Base-by-base conservation (phyloP, 805 yeast species). In the Lipomyces chichibuensis region DNA sequence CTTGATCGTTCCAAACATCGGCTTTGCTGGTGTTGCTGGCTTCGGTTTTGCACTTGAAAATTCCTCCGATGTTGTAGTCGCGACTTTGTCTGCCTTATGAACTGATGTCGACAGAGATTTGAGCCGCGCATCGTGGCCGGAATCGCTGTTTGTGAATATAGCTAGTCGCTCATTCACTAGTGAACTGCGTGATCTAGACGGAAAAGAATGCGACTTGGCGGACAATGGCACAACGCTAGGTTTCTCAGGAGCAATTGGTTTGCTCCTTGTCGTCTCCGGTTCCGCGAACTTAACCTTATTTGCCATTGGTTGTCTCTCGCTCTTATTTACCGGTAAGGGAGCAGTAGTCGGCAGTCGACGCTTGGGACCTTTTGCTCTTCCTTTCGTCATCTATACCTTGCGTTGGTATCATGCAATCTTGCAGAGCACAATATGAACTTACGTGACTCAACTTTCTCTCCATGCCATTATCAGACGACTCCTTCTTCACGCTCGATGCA, bases 301-400 rank as follows among this genome's bases (percentile, higher is more conserved):
- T 20, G 33, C 29, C 4, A 11, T 33, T 27, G 52, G 11, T 11
- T 23, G 23, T n/a, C 17, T 58, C 54, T 39, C 29, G 7, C 5
- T 23, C 20, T 32, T 51, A 3, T 59, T 53, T 7, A 14, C 64
- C n/a, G 14, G 29, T 32, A 3, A 5, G 11, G 63, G 27, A 23
- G 33, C 14, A 6, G 57, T 27, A 14, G 63, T 63, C 43, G 65
- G 65, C 39, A 39, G 20, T 49, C 62, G 35, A 13, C 65, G 43
- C 25, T 59, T 63, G 3, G 65, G 65, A 5, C 65, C 65, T 60
- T 49, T 27, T n/a, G 65, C 65, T 11, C 65, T 65, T 39, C 65
- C 65, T 49, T 55, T 55, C 20, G 65, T 63, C 62, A 63, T 59
- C 65, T 63, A 60, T 37, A 29, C 32, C 32, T 6, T 29, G 32